Base-by-base conservation (phyloP, 2,329 filamentous ascomycete genomes). In the Neofusicoccum sp. region DNA sequence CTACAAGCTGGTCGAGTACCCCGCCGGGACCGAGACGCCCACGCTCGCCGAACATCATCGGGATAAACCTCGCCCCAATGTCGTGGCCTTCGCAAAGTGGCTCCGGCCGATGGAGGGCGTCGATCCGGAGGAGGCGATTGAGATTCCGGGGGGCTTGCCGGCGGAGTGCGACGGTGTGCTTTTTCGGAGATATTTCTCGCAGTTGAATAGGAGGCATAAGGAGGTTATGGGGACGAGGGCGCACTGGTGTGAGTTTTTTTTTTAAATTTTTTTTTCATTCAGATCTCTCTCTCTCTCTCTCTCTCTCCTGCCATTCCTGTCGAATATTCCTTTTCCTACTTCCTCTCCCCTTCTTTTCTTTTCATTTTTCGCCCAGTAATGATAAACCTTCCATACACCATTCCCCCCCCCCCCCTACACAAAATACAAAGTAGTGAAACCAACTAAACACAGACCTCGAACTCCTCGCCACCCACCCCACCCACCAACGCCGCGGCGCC, bases 81-180 rank as follows among this genome's bases (percentile, higher is more conserved):
- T 58, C 40, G 30, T 58, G n/a, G 54, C 54, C 30, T 58, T 58
- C 43, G 54, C 54, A 14, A 44, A 47, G 20, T 58, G 54, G 54
- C 16, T 58, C 9, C 54, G 54, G 12, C 54, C 54, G 28, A 41
- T 56, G 51, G 26, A 56, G 11, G 36, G 36, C 38, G 26, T 20
- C 0, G 36, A 41, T 8, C 38, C 51, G 6, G 12, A 30, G 28
- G n/a, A 11, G n/a, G 4, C 45, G 6, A 28, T 56, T 14, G 36
- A 56, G 28, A 20, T 14, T 14, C 51, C 36, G 36, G 9, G 12
- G 24, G 26, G 31, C 12, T n/a, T 43, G 26, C 51, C 51, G n/a
- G 14, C 24, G 6, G 51, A 20, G 7, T 41, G 36, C 51, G 51
- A 56, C 31, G 40, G 9, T 5, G 16, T 16, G 16, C 54, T 58